Base-by-base conservation (phyloP, 2,329 filamentous ascomycete species). In the Ilyonectria mors-panacis region DNA sequence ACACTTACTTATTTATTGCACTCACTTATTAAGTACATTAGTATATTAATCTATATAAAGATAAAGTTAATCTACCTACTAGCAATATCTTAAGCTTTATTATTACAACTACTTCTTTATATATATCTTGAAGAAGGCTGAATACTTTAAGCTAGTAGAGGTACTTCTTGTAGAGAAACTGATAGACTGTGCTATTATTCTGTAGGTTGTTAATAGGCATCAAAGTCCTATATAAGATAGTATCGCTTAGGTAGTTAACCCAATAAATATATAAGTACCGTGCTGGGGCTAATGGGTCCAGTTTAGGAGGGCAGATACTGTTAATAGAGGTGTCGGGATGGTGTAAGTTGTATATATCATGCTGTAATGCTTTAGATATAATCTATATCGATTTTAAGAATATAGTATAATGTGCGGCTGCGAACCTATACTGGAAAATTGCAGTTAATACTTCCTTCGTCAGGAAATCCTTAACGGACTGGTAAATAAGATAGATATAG, bases 81-180 rank as follows among this genome's bases (percentile, higher is more conserved):
- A 47, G 6, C 1, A 53, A 28, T 0, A 0, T 3, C 1, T 17
- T 5, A 4, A 66, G 58, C 3, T n/a, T 54, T 8, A n/a, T 12
- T 15, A 63, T 6, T 17, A 37, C 53, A 4, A n/a, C 23, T 0
- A 7, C 2, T 8, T 19, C 63, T 1, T 23, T 3, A 0, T 6
- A 8, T 2, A 58, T 6, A 78, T 64, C 30, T 70, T 65, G 15
- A 61, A 81, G 66, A 4, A 83, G 76, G 50, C 80, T 80, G 1
- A 85, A 73, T 39, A 80, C 78, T 63, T 85, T 82, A 3, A 86
- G 71, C 83, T 81, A 85, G 59, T 84, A 77, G 1, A 85, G 76
- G 4, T n/a, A 66, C 6, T 28, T 63, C 6, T 26, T 5, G 10
- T 12, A n/a, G 0, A 66, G 2, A 19, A 66, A 66, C 0, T 19